Base-by-base conservation (phyloP, 2,329 filamentous ascomycete genomes). In the Fusarium vanettenii region DNA sequence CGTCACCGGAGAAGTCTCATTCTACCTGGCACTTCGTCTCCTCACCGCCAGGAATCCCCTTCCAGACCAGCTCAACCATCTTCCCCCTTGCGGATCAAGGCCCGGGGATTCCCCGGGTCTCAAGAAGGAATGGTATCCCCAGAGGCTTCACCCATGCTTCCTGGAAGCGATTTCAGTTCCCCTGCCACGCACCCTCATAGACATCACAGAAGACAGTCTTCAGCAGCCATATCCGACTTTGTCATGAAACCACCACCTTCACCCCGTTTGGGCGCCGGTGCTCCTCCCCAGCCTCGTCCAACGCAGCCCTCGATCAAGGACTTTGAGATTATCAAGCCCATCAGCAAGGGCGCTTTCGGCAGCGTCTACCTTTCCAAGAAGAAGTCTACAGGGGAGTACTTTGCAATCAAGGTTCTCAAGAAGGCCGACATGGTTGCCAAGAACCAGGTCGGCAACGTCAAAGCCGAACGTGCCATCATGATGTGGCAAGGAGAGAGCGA, bases 351-450 rank as follows among this genome's bases (percentile, higher is more conserved):
- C 60, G 97, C 97, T 5, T 99, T 99, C 82, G 97, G 97, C 6
- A 98, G 97, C 81, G 97, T 99, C 9, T 99, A 99, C 80, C 86
- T 99, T 35, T 96, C 97, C 1, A 99, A 98, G 86, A 99, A 99
- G 88, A 98, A 98, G 83, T 97, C 95, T 0, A 99, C 97, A 0
- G 96, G 95, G 55, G 97, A 99, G 80, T 99, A 99, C 83, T 99
- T 96, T 82, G 97, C 97, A 11, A 98, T 99, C 86, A 99, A 99
- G 81, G 97, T 98, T 1, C 84, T 99, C 69, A 98, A 98, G 82
- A 99, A 99, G 84, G 95, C 97, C n/a, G 97, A 99, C 86, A 99
- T 99, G 97, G 95, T 99, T 72, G 97, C 97, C 71, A 99, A 99
- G 85, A 99, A 99, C 82, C 97, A 99, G 82, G 95, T 99, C 77